Evolutionary conservation across 495 filamentous ascomycete genomes (phyloP).

Genomic region (Penicillium longicatenatum): DNA sequence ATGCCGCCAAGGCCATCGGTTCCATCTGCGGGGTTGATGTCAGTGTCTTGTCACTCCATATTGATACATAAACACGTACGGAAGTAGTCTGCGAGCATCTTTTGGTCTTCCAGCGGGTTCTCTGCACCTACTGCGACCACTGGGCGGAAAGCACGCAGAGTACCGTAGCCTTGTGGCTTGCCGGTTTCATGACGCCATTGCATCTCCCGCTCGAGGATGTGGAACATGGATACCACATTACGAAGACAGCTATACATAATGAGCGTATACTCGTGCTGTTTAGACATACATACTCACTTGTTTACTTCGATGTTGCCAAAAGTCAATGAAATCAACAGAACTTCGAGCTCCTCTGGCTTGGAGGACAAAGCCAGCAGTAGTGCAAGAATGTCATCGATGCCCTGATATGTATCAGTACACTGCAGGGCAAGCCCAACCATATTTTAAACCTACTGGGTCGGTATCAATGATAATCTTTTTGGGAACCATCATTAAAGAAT

Average conservation of each 20-base stretch:
- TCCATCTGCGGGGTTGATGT: constrained; percentile 64
- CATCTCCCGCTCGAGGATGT: constrained; percentile 87
- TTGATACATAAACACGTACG: constrained; percentile 57
- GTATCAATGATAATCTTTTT: constrained; percentile 93
- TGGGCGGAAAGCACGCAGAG: constrained; percentile 69
- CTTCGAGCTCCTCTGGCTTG: constrained; percentile 80
- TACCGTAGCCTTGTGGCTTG: constrained; percentile 65
- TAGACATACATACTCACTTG: constrained; percentile 48
- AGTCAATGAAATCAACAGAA: constrained; percentile 85
- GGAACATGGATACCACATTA: constrained; percentile 90
- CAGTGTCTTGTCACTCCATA: background rate
- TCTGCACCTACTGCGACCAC: constrained; percentile 84
- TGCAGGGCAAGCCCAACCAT: background rate
- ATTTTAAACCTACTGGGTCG: constrained; percentile 63
- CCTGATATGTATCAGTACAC: constrained; percentile 45
- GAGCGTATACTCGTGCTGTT: background rate
- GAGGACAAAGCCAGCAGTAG: constrained; percentile 82
- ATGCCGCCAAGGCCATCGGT: constrained; percentile 90
- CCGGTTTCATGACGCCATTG: constrained; percentile 75
- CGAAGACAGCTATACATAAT: constrained; percentile 66
- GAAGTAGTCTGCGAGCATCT: constrained; percentile 86
- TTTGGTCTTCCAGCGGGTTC: constrained; percentile 80
- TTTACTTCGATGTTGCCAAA: constrained; percentile 90
- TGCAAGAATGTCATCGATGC: constrained; percentile 90
- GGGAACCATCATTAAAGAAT: constrained; percentile 10